Base-by-base conservation (phyloP, 345 rosid species). In the Durio zibethinus region DNA sequence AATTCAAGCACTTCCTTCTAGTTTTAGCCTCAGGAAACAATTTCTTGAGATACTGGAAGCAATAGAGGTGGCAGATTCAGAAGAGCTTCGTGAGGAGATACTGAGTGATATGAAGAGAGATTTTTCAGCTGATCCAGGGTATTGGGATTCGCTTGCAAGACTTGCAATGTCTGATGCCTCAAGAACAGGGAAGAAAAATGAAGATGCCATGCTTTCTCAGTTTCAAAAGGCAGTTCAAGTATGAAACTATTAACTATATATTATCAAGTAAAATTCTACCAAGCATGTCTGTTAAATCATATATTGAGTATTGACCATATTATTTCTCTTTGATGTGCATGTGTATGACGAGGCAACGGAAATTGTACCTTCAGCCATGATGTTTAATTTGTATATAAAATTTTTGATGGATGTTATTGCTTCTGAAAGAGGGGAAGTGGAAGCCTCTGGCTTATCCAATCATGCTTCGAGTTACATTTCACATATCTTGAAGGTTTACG, bases 101-200 rank as follows among this genome's bases (percentile, higher is more conserved):
- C 77, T 93, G 16, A 79, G 85, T 87, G 98, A 91, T 82, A 87
- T 93, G 91, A 88, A 86, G 77, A 90, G 90, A 73, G 97, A 91
- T 68, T 93, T 96, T 78, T 88, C 85, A 43, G 71, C 75, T 50
- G 92, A 91, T 38, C 87, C 97, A 9, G 84, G 84, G 43, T 93
- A 89, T 72, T 91, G 99, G 98, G 90, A 96, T 62, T 92, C 98
- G 99, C 97, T 92, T 76, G 97, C 98, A 2, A 88, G 92, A 77
- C 86, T 83, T 80, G 88, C 89, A 82, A 77, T 92, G 84, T 57
- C 84, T 59, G 82, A 71, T 73, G 71, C 76, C 63, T 66, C 61
- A 72, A 80, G 47, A 63, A 63, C 78, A 31, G 77, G 62, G 76
- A 84, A 82, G 57, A 68, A 69, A 11, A 78, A 47, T 36, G 59